Evolutionary conservation across 177 flowering plant species (phyloP).

Genomic region (Vitis hybrid): DNA sequence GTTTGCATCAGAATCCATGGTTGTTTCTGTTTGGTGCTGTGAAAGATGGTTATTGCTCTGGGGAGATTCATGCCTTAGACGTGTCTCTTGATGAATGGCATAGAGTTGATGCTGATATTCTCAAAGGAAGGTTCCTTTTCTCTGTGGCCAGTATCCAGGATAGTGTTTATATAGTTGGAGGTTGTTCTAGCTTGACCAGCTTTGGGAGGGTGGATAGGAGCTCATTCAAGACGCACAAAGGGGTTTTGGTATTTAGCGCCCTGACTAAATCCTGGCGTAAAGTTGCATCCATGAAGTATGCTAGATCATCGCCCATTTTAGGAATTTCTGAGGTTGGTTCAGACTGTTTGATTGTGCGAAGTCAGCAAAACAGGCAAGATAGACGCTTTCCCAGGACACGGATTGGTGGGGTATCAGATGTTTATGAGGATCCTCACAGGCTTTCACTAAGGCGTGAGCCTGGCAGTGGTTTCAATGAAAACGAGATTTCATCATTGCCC

Average conservation of each 20-base stretch:
- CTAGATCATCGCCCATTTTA: conserved; percentile 79
- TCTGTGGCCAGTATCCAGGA: conserved; percentile 74
- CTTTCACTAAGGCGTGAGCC: conserved; percentile 77
- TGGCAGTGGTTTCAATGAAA: conserved; percentile 43
- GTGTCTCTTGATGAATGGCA: conserved; percentile 75
- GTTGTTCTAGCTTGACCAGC: conserved; percentile 85
- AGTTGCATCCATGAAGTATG: conserved; percentile 77
- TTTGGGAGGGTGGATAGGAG: conserved; percentile 79
- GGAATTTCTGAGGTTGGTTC: conserved; percentile 68
- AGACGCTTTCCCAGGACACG: conserved; percentile 59
- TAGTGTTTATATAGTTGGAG: conserved; percentile 81
- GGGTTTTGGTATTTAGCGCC: conserved; percentile 74
- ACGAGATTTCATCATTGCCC: conserved; percentile 32
- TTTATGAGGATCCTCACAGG: conserved; percentile 97
- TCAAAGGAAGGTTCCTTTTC: conserved; percentile 80
- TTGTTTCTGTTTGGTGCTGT: conserved; percentile 86
- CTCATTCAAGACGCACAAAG: conserved; percentile 84
- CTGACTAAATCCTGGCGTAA: conserved; percentile 75
- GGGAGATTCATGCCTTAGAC: conserved; percentile 84
- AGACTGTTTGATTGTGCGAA: conserved; percentile 41
- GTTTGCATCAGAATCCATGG: conserved; percentile 77
- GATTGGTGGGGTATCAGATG: conserved; percentile 73
- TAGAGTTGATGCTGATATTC: conserved; percentile 56
- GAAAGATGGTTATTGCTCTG: conserved; percentile 79
- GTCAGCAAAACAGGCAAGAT: conserved; percentile 57